These are phyloP conservation scores for Lupinus albus DNA, from an alignment of 306 rosid genomes.

Conservation along the genomic window DNA sequence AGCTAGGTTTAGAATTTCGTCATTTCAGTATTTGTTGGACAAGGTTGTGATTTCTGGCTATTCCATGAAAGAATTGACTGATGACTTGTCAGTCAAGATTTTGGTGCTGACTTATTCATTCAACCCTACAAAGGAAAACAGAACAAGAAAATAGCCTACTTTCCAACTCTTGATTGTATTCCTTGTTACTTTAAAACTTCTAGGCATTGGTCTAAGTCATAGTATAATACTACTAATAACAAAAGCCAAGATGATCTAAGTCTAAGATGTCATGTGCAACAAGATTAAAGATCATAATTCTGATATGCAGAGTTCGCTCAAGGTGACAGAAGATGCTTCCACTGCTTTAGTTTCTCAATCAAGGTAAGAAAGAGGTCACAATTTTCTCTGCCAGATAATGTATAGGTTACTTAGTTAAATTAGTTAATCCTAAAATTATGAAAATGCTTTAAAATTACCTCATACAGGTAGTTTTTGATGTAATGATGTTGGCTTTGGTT, in stretches of 20 bases:
- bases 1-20: slow-evolving; percentile 19
- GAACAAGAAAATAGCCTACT: neutral
- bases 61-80: too few relatives aligned
- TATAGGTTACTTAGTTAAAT: slow-evolving; percentile 1
- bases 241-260: neutral
- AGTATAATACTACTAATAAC: neutral
- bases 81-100: neutral
- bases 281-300: slow-evolving; percentile 15
- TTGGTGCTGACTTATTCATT: too few relatives aligned
- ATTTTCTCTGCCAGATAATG: slow-evolving; percentile 1
- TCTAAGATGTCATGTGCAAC: neutral
- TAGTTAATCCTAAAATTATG: slow-evolving; percentile 12
- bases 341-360: slow-evolving; percentile 8
- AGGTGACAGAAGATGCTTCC: slow-evolving; percentile 25
- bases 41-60: neutral
- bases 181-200: slow-evolving; percentile 31
- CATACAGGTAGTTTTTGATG: neutral
- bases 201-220: too few relatives aligned
- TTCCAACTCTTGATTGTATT: neutral
- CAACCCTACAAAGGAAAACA: neutral
- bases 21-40: slow-evolving; percentile 6
- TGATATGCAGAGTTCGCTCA: slow-evolving; percentile 15
- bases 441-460: slow-evolving; percentile 9
- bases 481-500: neutral
- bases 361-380: slow-evolving; percentile 7